These are phyloP conservation scores for Metarhizium anisopliae DNA, from an alignment of 2,329 filamentous ascomycete species.

Conservation along the genomic window DNA sequence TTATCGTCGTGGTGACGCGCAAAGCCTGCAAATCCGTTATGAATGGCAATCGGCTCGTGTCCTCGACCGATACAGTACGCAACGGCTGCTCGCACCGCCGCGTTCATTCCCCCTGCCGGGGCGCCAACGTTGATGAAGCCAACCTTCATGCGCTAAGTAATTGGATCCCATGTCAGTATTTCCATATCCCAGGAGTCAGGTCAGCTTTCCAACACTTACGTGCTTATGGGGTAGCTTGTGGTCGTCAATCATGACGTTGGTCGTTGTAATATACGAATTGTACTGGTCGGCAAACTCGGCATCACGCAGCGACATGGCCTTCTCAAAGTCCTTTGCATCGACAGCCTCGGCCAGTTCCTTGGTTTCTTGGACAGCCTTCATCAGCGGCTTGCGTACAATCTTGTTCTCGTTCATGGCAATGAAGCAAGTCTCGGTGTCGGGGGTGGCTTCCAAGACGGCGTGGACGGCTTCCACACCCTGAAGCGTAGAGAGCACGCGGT, in stretches of 20 bases:
- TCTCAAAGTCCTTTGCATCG: slow-evolving; percentile 73
- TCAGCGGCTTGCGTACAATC: slow-evolving; percentile 80
- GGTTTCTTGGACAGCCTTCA: slow-evolving; percentile 81
- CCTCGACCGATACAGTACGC: slow-evolving; percentile 86
- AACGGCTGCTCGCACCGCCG: slow-evolving; percentile 84
- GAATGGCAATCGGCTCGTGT: slow-evolving; percentile 86
- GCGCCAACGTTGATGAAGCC: slow-evolving; percentile 96
- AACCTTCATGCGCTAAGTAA: slow-evolving; percentile 68
- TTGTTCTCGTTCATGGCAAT: slow-evolving; percentile 98
- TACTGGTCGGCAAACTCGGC: slow-evolving; percentile 92
- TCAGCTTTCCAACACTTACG: slow-evolving; percentile 33
- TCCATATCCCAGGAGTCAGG: background rate
- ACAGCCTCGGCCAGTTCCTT: slow-evolving; percentile 79
- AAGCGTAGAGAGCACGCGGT: slow-evolving; percentile 84
- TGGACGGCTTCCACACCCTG: slow-evolving; percentile 93
- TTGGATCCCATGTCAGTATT: slow-evolving; percentile 18
- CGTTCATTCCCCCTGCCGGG: slow-evolving; percentile 96
- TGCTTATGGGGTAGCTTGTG: slow-evolving; percentile 61
- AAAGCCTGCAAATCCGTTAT: slow-evolving; percentile 94
- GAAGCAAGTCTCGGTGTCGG: slow-evolving; percentile 83
- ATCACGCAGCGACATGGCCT: slow-evolving; percentile 81
- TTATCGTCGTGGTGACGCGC: slow-evolving; percentile 81
- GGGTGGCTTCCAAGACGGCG: slow-evolving; percentile 80
- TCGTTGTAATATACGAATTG: slow-evolving; percentile 83
- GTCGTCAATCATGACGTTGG: slow-evolving; percentile 64